Conservation (phyloP, 176 grass and related monocot genomes). For the Neostapfia colusana region DNA sequence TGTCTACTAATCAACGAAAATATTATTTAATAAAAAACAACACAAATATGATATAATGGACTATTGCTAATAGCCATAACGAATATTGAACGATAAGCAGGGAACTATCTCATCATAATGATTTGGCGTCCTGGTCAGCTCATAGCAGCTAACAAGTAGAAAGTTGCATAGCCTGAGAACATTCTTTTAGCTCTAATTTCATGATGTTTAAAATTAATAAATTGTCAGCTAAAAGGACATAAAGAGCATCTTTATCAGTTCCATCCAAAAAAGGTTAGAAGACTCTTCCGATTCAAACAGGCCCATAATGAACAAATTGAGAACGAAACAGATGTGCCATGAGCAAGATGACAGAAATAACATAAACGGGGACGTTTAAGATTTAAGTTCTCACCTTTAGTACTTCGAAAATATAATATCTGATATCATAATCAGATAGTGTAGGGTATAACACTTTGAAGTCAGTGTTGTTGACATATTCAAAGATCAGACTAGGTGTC, state of each 20-base stretch:
- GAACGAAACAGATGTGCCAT: slow-evolving; percentile 9
- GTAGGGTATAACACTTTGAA: slow-evolving; percentile 95
- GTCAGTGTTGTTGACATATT: slow-evolving; percentile 89
- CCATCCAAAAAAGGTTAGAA: not conserved
- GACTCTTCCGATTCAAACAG: slow-evolving; percentile 5
- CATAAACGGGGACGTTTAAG: not conserved
- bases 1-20: too few relatives aligned
- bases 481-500: slow-evolving; percentile 91
- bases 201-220: not conserved
- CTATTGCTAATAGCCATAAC: too few relatives aligned
- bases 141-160: not conserved
- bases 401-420: slow-evolving; percentile 94
- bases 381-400: slow-evolving; percentile 62
- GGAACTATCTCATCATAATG: not conserved
- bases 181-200: not conserved
- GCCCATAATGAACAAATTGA: not conserved
- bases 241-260: slow-evolving; percentile 1
- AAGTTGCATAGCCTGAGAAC: not conserved
- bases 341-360: slow-evolving; percentile 8
- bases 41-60: too few relatives aligned
- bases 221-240: not conserved
- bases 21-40: too few relatives aligned
- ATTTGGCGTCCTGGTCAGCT: not conserved
- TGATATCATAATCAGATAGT: slow-evolving; percentile 82
- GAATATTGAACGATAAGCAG: too few relatives aligned